Percentiles rank a stretch among this genome's conserved stretches.
phyloP scores from a whole-genome alignment of 331 rosid genomes.

The Acacia concinna region DNA sequence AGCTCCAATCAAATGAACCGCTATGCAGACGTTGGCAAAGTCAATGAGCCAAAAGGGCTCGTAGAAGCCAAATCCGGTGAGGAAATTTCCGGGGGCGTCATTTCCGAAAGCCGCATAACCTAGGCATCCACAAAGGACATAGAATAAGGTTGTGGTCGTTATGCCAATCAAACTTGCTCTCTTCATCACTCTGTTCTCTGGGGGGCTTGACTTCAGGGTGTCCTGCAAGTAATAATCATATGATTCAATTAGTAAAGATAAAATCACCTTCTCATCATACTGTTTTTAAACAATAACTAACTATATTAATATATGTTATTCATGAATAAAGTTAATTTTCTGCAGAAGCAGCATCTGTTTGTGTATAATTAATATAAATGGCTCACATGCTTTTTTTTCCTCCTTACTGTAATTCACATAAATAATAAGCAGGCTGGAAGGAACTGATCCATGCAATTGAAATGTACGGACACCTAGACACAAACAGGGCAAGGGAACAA shows the following conservation, averaged over 20 bases:
- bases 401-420: no score
- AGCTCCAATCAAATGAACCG: slow-evolving; percentile 79
- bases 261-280: neutral
- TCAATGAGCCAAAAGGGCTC: slow-evolving; percentile 99
- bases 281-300: no score
- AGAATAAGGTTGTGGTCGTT: slow-evolving; percentile 75
- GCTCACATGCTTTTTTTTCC: neutral
- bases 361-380: neutral
- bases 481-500: neutral
- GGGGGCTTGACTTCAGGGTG: slow-evolving; percentile 77
- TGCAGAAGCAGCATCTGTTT: neutral
- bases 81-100: slow-evolving; percentile 92
- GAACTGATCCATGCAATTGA: neutral
- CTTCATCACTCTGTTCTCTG: slow-evolving; percentile 92
- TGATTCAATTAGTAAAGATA: neutral
- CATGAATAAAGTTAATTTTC: neutral
- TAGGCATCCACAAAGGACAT: slow-evolving; percentile 74
- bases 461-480: neutral
- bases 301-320: neutral
- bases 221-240: slow-evolving; percentile 50
- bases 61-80: slow-evolving; percentile 97
- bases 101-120: slow-evolving; percentile 99
- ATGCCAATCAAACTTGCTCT: slow-evolving; percentile 77
- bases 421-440: neutral
- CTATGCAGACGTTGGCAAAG: slow-evolving; percentile 86